Evolutionary conservation across 176 grass and related monocot genomes (phyloP).

Genomic region (Eragrostis nindensis): DNA sequence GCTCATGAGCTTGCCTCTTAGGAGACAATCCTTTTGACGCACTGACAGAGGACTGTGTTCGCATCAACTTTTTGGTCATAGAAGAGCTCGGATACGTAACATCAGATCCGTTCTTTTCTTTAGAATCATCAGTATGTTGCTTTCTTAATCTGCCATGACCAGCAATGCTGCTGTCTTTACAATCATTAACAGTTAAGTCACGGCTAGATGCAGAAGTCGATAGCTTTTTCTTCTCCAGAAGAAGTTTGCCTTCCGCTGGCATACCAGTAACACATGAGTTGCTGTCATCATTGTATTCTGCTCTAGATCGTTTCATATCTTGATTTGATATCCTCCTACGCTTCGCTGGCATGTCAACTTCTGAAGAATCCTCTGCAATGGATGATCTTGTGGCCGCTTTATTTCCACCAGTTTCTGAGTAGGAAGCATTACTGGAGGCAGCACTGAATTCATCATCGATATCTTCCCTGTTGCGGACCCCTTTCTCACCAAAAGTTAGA

Average conservation of each 20-base stretch:
- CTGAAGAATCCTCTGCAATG: slow-evolving; percentile 49
- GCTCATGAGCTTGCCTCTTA: slow-evolving; percentile 27
- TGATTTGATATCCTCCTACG: slow-evolving; percentile 51
- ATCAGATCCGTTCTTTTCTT: slow-evolving; percentile 46
- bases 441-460: slow-evolving; percentile 64
- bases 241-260: slow-evolving; percentile 48
- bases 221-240: slow-evolving; percentile 51
- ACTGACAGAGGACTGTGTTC: slow-evolving; percentile 44
- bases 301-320: slow-evolving; percentile 21
- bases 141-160: slow-evolving; percentile 41
- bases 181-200: slow-evolving; percentile 44
- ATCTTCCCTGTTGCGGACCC: slow-evolving; percentile 36
- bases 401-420: slow-evolving; percentile 65
- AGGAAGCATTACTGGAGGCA: slow-evolving; percentile 66
- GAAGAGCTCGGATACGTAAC: slow-evolving; percentile 30
- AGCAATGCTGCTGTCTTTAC: slow-evolving; percentile 26
- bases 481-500: slow-evolving; percentile 41
- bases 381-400: slow-evolving; percentile 44
- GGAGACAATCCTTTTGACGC: slow-evolving; percentile 46
- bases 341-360: slow-evolving; percentile 73
- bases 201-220: slow-evolving; percentile 58
- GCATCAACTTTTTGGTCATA: slow-evolving; percentile 42
- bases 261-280: slow-evolving; percentile 64
- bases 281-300: slow-evolving; percentile 53
- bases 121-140: slow-evolving; percentile 34